Evolutionary conservation across 176 grass and related monocot species (phyloP), one percentile per base, ranked within the genome.

Genomic region (Puccinellia tenuiflora): DNA sequence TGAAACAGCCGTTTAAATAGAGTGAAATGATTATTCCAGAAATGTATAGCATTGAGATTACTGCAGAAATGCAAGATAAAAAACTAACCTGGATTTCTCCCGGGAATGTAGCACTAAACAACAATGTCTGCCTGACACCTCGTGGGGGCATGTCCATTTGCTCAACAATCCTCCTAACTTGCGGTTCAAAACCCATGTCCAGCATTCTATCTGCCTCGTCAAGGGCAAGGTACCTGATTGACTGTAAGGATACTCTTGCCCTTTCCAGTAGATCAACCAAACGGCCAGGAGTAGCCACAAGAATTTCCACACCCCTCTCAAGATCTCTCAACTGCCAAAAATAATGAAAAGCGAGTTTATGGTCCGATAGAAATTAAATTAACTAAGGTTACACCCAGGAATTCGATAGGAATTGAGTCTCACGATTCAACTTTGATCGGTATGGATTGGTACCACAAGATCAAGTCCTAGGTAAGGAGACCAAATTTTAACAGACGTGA

Each of bases 181-280:
- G 96, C 64, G 96, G 96, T 81, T 99, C 96, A 81, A 99, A 99
- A 72, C 96, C 96, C 96, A 99, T 99, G 52, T 99, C 96, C 68
- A 99, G 91, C 96, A 99, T 99, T 88, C 96, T 94, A 79, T 99
- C 96, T 18, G 96, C 96, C 84, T 99, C 96, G 72, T 99, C 96
- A 68, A 99, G 91, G 5, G 96, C 96, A 66, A 99, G 87, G 80
- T 90, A 99, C 75, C 80, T 92, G 74, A 99, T 92, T 74, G 85
- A 86, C 52, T 93, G 89, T 34, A 96, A 84, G 81, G 93, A 96
- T 63, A 99, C 93, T 77, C 96, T 89, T 73, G 93, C 91, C 70
- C 91, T 91, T 85, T 99, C 96, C 38, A 99, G 77, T 34, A 99
- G 83, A 88, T 99, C 96, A 78, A 99, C 93, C 83, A 99, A 82